A percentile compares a stretch with the other conserved stretches of the same genome.
Evolutionary conservation across 768 basidiomycete genomes (phyloP).

Genomic region (Myochromella boudieri): DNA sequence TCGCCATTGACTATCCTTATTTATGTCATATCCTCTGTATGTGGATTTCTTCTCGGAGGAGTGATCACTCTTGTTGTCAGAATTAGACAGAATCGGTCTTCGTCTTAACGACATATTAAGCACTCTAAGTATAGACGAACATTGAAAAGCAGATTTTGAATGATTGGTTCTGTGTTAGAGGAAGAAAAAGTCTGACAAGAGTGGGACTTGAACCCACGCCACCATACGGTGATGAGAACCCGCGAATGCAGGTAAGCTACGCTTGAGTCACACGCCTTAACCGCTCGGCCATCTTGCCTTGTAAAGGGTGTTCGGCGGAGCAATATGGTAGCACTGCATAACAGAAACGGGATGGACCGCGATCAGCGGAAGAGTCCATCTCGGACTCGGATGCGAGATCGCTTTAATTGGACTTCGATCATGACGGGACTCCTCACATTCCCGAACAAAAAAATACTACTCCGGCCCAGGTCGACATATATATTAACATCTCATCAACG

Average conservation of each 20-base stretch:
- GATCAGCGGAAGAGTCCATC: too few relatives aligned
- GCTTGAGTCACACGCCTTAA: conserved; percentile 50
- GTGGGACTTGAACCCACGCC: conserved; percentile 10
- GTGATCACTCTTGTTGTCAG: conserved; percentile 7
- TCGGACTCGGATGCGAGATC: too few relatives aligned
- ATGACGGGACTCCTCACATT: too few relatives aligned
- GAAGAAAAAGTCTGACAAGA: conserved; percentile 2
- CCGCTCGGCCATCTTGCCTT: conserved; percentile 52
- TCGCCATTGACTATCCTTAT: conserved; percentile 2
- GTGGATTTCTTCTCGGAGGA: conserved; percentile 10
- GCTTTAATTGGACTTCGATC: too few relatives aligned
- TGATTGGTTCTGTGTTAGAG: too few relatives aligned
- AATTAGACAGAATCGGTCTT: conserved; percentile 1
- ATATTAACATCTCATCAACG: too few relatives aligned
- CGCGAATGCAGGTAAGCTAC: conserved; percentile 27
- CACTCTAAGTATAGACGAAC: too few relatives aligned
- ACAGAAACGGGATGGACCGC: too few relatives aligned
- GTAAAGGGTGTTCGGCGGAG: conserved; percentile 50
- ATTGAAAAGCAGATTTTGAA: too few relatives aligned
- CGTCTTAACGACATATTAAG: neutral
- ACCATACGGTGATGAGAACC: conserved; percentile 10
- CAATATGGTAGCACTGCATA: too few relatives aligned
- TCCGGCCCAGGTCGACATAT: too few relatives aligned
- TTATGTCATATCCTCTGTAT: conserved; percentile 13
- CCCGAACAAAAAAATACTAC: too few relatives aligned